Conservation (phyloP, 2,329 filamentous ascomycete genomes). For the Aspergillus sp. region DNA sequence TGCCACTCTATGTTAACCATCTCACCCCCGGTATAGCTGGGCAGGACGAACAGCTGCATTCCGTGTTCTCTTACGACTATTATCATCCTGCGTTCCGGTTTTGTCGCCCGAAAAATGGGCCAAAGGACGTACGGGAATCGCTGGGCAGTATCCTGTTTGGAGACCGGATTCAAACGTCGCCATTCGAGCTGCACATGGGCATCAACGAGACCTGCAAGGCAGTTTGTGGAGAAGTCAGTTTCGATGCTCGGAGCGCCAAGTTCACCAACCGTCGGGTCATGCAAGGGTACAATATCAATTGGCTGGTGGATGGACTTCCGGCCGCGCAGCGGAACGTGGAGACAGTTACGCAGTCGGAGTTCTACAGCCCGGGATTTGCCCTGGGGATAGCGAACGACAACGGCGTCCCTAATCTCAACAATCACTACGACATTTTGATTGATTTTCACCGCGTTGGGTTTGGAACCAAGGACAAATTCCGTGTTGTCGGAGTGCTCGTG, state of each 20-base stretch:
- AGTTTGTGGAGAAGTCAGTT: constrained; percentile 62
- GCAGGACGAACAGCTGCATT: constrained; percentile 72
- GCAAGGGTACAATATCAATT: constrained; percentile 86
- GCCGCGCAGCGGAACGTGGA: constrained; percentile 78
- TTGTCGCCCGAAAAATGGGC: constrained; percentile 69
- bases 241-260: constrained; percentile 56
- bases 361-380: constrained; percentile 86
- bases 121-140: constrained; percentile 75
- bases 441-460: constrained; percentile 77
- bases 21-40: constrained; percentile 75
- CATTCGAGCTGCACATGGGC: constrained; percentile 80
- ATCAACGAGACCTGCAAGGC: constrained; percentile 80
- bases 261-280: constrained; percentile 79
- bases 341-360: constrained; percentile 64
- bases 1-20: constrained; percentile 86
- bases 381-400: constrained; percentile 55
- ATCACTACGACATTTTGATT: constrained; percentile 89
- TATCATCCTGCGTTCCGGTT: constrained; percentile 84
- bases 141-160: constrained; percentile 95
- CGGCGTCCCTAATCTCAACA: constrained; percentile 62
- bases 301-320: constrained; percentile 89
- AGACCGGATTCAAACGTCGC: constrained; percentile 93
- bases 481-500: constrained; percentile 88
- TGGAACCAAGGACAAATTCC: constrained; percentile 53
- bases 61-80: constrained; percentile 94